Evolutionary conservation across 2,329 filamentous ascomycete species (phyloP).

Genomic region (Magnaporthiopsis incrustans): DNA sequence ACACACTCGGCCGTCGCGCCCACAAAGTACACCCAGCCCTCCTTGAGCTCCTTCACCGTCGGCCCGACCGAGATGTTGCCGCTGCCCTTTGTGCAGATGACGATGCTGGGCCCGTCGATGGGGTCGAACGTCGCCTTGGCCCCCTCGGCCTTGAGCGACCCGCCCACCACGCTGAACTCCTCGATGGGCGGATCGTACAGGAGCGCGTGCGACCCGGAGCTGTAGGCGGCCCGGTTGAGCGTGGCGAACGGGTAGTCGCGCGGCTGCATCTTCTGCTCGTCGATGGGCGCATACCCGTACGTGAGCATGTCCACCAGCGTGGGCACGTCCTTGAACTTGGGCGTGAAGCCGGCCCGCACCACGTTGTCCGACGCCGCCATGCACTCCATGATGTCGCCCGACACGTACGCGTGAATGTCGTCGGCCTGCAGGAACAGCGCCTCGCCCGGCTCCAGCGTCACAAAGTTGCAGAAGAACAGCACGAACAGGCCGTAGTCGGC

Average conservation of each 20-base stretch:
- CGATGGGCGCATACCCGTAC: conserved; percentile 90
- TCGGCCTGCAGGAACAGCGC: conserved; percentile 94
- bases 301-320: conserved; percentile 88
- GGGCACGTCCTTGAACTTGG: conserved; percentile 94
- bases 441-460: conserved; percentile 79
- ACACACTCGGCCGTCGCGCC: conserved; percentile 80
- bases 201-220: conserved; percentile 59
- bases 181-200: conserved; percentile 96
- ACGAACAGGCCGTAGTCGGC: conserved; percentile 89
- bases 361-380: conserved; percentile 99
- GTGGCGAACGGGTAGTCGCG: conserved; percentile 78
- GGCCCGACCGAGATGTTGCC: conserved; percentile 81
- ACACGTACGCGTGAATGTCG: conserved; percentile 93
- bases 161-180: conserved; percentile 85
- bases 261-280: conserved; percentile 87
- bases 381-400: conserved; percentile 94
- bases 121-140: conserved; percentile 84
- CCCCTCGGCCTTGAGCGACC: conserved; percentile 60
- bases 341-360: conserved; percentile 91
- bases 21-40: conserved; percentile 74
- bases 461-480: conserved; percentile 94
- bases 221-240: conserved; percentile 75
- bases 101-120: conserved; percentile 80
- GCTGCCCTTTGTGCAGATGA: conserved; percentile 80
- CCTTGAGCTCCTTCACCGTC: conserved; percentile 65